phyloP scores from a whole-genome alignment of 345 rosid genomes.

The Noccaea caerulescens region DNA sequence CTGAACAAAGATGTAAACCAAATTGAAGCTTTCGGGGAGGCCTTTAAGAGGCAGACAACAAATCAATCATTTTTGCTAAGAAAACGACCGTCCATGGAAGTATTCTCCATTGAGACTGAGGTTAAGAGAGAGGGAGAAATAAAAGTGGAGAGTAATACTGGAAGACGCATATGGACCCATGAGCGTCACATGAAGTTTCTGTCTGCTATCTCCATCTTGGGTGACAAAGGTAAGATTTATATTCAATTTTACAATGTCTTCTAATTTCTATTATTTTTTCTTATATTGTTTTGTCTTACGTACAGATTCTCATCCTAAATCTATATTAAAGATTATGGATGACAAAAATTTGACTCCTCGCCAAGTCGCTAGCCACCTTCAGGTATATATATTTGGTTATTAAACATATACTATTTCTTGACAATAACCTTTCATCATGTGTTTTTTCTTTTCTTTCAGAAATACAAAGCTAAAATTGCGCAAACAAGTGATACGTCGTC shows the following conservation, averaged over 20 bases:
- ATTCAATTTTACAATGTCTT: not conserved
- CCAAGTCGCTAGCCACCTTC: slow-evolving; percentile 64
- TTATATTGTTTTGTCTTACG: not conserved
- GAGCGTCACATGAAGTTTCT: not conserved
- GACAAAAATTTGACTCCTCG: slow-evolving; percentile 48
- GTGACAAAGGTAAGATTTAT: slow-evolving; percentile 37
- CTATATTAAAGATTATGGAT: slow-evolving; percentile 48
- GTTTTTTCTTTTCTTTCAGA: too few species aligned
- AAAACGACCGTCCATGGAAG: not conserved
- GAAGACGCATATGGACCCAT: not conserved
- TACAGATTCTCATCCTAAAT: slow-evolving; percentile 57
- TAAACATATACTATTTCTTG: too few species aligned
- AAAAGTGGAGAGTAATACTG: not conserved
- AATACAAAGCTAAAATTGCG: too few species aligned
- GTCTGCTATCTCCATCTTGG: slow-evolving; percentile 37
- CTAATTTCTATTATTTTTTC: not conserved
- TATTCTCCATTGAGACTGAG: not conserved
- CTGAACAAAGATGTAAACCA: not conserved
- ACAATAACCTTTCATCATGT: too few species aligned
- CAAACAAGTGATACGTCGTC: too few species aligned
- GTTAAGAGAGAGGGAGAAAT: not conserved
- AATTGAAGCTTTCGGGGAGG: not conserved
- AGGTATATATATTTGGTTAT: slow-evolving; percentile 44
- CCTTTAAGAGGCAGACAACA: not conserved
- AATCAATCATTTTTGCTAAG: slow-evolving; percentile 8